These are phyloP conservation scores for Agaricus sinodeliciosus DNA, from an alignment of 768 basidiomycete species.

Conservation along the genomic window DNA sequence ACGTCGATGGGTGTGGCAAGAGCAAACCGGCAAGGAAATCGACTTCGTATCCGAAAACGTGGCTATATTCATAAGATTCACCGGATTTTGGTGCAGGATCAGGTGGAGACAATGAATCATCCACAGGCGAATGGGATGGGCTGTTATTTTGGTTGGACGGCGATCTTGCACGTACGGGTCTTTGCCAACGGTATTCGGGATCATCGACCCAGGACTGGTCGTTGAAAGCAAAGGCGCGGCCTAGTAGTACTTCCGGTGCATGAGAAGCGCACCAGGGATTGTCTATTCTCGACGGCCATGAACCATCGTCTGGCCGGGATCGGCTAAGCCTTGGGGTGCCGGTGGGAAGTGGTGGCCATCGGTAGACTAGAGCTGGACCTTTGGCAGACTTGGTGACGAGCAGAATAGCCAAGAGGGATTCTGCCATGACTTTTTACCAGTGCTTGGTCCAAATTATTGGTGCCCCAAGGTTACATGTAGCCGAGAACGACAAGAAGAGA, in stretches of 20 bases:
- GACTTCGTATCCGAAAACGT: constrained; percentile 72
- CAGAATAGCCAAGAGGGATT: constrained; percentile 73
- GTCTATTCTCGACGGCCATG: constrained; percentile 49
- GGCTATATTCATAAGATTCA: constrained; percentile 46
- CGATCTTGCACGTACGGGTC: constrained; percentile 47
- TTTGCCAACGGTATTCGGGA: constrained; percentile 60
- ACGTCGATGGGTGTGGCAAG: constrained; percentile 71
- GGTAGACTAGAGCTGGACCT: constrained; percentile 70
- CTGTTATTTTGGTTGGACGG: constrained; percentile 41
- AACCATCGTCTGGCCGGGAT: constrained; percentile 44
- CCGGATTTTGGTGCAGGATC: constrained; percentile 22
- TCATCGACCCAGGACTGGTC: constrained; percentile 22
- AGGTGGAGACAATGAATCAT: constrained; percentile 38
- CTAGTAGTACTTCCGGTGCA: constrained; percentile 22
- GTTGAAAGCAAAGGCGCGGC: constrained; percentile 18
- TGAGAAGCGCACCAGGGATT: constrained; percentile 68
- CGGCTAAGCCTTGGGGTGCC: constrained; percentile 65
- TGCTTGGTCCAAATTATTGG: no score
- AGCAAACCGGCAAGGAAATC: constrained; percentile 79
- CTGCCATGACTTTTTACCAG: constrained; percentile 46
- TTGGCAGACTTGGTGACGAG: constrained; percentile 83
- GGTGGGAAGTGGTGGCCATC: constrained; percentile 75
- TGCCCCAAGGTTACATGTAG: no score
- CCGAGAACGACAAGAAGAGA: no score
- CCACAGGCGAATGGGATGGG: constrained; percentile 39